Base-by-base conservation (phyloP, 495 filamentous ascomycete genomes). In the Pyrenopolyporus hunteri region DNA sequence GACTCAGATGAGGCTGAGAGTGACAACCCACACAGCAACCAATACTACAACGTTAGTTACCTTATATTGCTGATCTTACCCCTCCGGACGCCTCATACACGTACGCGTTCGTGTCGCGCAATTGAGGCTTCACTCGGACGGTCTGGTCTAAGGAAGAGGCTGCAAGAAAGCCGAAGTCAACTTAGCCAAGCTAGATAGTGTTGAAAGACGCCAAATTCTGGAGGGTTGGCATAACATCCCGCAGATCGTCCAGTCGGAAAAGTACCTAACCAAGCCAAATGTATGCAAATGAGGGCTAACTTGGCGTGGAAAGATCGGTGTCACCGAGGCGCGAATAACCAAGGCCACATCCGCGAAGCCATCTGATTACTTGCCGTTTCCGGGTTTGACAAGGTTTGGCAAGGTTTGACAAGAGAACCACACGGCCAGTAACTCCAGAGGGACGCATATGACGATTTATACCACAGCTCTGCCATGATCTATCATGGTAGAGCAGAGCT, bases 11-110 rank as follows among this genome's bases (percentile, higher is more conserved):
- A 67, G 63, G 63, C 63, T 67, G 63, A 67, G 63, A 55, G 56
- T 51, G 14, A 42, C 36, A 32, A 58, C 44, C 46, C 42, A 55
- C 51, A 63, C 53, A 54, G 51, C 53, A 58, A 26, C 48, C 58
- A 63, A 67, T 67, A 66, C 55, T 65, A 57, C 49, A 66, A 61
- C 63, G 31, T 54, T 58, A n/a, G 45, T 36, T 43, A 62, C 57
- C 55, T 35, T 56, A 59, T 59, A 55, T 56, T 17, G 63, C 47
- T 9, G 63, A 66, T 66, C 63, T 31, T 66, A 56, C 57, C 63
- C 19, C 36, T 66, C 48, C 33, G 10, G 51, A 52, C 19, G 20
- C 4, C 31, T 16, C 43, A 43, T 44, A 17, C 28, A 17, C 28
- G 20, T 47, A 33, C 31, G 20, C 14, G 35, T 20, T 49, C 35